A percentile compares a stretch with the other conserved stretches of the same genome.
These are phyloP conservation scores for Microstegium vimineum DNA, from an alignment of 176 grass and related monocot genomes.

Conservation along the genomic window DNA sequence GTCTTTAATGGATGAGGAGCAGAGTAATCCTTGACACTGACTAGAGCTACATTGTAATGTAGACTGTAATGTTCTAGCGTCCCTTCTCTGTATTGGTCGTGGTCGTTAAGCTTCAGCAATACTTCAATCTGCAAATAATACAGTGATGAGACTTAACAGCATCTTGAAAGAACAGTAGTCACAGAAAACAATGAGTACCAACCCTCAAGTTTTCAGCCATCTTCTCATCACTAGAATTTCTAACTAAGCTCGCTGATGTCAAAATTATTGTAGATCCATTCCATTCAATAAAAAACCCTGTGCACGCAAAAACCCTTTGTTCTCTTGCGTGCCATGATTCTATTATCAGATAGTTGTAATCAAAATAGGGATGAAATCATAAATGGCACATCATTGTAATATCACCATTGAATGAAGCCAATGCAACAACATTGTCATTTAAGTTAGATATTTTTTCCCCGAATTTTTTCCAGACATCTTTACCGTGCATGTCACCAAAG, in stretches of 20 bases:
- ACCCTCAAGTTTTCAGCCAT: constrained; percentile 14
- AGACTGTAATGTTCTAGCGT: background rate
- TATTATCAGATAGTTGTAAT: background rate
- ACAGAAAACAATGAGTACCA: background rate
- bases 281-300: constrained; percentile 13
- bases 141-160: background rate
- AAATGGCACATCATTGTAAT: background rate
- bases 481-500: too few species aligned
- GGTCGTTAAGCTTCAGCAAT: background rate
- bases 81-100: background rate
- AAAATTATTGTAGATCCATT: background rate
- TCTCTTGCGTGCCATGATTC: background rate
- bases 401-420: constrained; percentile 3
- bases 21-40: background rate
- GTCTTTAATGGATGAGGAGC: background rate
- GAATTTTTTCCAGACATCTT: background rate
- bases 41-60: background rate
- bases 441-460: background rate
- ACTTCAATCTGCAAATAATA: background rate
- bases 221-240: background rate
- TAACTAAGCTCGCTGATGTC: constrained; percentile 3
- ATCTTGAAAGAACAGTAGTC: background rate
- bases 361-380: background rate
- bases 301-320: background rate
- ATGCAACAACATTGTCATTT: background rate